phyloP scores from a whole-genome alignment of 371 early-diverging fungal species.

The Phascolomyces articulosus region DNA sequence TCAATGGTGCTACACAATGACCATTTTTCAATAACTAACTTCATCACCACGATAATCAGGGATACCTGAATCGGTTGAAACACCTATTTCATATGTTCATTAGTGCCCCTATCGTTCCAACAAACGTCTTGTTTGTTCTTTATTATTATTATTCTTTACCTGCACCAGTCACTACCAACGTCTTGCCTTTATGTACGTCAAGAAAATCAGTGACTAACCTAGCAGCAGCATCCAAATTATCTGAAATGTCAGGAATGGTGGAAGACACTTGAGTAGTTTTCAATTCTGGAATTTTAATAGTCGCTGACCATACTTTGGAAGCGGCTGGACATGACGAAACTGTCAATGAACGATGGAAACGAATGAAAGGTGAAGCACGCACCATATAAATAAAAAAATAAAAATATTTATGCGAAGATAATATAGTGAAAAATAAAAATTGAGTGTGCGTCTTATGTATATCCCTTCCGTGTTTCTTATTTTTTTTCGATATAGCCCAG shows the following conservation, averaged over 20 bases:
- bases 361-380: neutral
- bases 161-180: conserved; percentile 59
- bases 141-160: conserved; percentile 23
- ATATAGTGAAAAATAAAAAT: no score
- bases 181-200: conserved; percentile 35
- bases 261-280: conserved; percentile 15
- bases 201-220: conserved; percentile 48
- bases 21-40: conserved; percentile 21
- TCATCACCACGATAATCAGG: conserved; percentile 89
- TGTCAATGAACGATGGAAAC: conserved; percentile 24
- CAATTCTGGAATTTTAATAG: conserved; percentile 43
- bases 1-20: no score
- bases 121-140: neutral
- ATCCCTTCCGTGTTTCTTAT: no score
- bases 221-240: conserved; percentile 31
- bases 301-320: conserved; percentile 31
- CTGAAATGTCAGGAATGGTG: conserved; percentile 9
- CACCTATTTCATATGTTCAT: conserved; percentile 34
- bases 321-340: conserved; percentile 5
- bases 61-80: conserved; percentile 83
- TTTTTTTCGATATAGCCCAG: no score
- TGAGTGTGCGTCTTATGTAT: no score
- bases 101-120: no score
- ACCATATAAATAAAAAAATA: neutral
- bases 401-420: no score